Conservation (phyloP, 2,329 filamentous ascomycete genomes). For the Xylariales sp. region DNA sequence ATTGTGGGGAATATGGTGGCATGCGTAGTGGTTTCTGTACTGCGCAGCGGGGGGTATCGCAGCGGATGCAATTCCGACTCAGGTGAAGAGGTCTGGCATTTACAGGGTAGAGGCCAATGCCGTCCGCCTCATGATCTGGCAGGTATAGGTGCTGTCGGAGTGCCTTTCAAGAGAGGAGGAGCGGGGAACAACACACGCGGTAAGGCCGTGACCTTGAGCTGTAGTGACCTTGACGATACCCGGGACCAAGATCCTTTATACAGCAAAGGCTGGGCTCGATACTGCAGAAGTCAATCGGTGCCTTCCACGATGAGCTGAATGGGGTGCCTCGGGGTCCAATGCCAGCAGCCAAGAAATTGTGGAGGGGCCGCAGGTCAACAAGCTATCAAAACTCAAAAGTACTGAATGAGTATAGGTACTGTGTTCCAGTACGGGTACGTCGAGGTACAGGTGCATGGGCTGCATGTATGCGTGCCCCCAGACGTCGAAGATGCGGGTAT, state of each 20-base stretch:
- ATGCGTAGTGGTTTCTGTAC: constrained; percentile 18
- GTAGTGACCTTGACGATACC: neutral
- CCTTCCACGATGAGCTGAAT: constrained; percentile 11
- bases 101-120: constrained; percentile 25
- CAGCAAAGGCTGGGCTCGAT: constrained; percentile 5
- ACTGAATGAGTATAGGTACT: constrained; percentile 28
- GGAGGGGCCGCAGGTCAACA: no score
- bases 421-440: constrained; percentile 26
- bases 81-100: constrained; percentile 13
- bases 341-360: constrained; percentile 4
- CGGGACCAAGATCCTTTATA: constrained; percentile 13
- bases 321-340: constrained; percentile 6
- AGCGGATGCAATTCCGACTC: constrained; percentile 16
- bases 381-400: no score
- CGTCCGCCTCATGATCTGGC: constrained; percentile 27
- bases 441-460: constrained; percentile 22
- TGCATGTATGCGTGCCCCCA: constrained; percentile 19
- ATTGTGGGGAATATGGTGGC: constrained; percentile 20
- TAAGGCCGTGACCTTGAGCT: constrained; percentile 1
- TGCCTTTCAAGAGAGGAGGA: neutral
- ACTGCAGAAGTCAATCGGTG: constrained; percentile 10
- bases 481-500: constrained; percentile 31
- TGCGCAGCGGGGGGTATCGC: constrained; percentile 19
- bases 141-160: constrained; percentile 6
- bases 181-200: constrained; percentile 1